Conservation (phyloP, 2,329 filamentous ascomycete species). For the Fusarium stilboides region DNA sequence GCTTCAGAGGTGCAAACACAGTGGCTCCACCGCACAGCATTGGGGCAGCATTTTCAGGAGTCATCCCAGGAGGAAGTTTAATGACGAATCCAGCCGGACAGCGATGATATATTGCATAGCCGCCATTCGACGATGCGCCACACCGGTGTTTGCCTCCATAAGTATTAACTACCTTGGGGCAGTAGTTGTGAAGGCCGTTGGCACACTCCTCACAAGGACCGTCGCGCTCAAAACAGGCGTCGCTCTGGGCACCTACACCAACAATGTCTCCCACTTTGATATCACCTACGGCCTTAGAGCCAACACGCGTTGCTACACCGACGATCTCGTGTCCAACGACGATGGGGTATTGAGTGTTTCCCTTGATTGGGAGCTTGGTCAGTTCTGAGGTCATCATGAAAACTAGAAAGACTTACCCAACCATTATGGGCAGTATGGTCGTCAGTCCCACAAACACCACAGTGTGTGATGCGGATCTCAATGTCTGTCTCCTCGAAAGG, state of each 20-base stretch:
- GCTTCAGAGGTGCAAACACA: slow-evolving; percentile 80
- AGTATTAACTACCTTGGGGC: slow-evolving; percentile 71
- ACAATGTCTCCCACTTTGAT: slow-evolving; percentile 76
- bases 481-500: slow-evolving; percentile 76
- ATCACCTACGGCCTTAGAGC: slow-evolving; percentile 59
- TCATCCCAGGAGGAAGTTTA: slow-evolving; percentile 80
- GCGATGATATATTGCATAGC: slow-evolving; percentile 62
- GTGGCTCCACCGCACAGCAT: slow-evolving; percentile 90
- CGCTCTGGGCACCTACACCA: slow-evolving; percentile 78
- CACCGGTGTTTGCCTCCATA: slow-evolving; percentile 72
- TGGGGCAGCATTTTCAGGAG: slow-evolving; percentile 74
- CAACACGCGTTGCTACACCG: slow-evolving; percentile 69
- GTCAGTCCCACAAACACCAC: slow-evolving; percentile 76
- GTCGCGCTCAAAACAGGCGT: slow-evolving; percentile 70
- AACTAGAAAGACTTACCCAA: slow-evolving; percentile 54
- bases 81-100: slow-evolving; percentile 59
- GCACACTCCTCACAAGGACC: slow-evolving; percentile 62
- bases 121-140: slow-evolving; percentile 75
- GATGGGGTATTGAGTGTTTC: slow-evolving; percentile 55
- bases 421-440: slow-evolving; percentile 71
- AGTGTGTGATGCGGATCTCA: slow-evolving; percentile 76
- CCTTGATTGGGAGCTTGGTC: not conserved
- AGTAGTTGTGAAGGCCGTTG: slow-evolving; percentile 78
- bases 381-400: not conserved
- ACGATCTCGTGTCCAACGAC: slow-evolving; percentile 78